Percentiles rank a stretch among this genome's conserved stretches.
These are phyloP conservation scores for Rhizopogon vulgaris DNA, from an alignment of 768 basidiomycete species.

Conservation along the genomic window DNA sequence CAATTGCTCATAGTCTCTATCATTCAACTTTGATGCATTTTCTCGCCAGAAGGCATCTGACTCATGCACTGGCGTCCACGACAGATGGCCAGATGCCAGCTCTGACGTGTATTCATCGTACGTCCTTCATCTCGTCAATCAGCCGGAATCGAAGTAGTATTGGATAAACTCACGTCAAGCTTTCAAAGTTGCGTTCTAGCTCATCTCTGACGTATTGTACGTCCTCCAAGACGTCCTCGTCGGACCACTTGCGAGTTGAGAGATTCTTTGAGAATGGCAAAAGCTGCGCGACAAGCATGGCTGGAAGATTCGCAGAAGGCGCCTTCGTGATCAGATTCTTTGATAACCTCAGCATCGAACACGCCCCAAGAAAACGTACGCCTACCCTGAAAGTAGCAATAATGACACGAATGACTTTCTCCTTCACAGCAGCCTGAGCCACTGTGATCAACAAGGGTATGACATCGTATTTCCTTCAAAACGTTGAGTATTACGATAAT, in stretches of 20 bases:
- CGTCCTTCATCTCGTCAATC: constrained; percentile 47
- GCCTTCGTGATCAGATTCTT: constrained; percentile 91
- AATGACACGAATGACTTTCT: constrained; percentile 93
- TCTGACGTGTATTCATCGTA: constrained; percentile 96
- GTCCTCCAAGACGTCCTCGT: constrained; percentile 93
- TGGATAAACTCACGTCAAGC: constrained; percentile 64
- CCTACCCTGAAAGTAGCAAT: constrained; percentile 83
- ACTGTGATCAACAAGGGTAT: constrained; percentile 79
- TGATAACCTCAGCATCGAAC: constrained; percentile 5
- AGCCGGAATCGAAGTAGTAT: neutral
- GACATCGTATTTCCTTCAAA: constrained; percentile 75
- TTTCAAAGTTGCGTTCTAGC: constrained; percentile 78
- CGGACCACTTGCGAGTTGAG: constrained; percentile 80
- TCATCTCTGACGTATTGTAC: constrained; percentile 84
- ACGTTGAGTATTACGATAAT: constrained; percentile 2
- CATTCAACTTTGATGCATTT: constrained; percentile 83
- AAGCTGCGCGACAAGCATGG: constrained; percentile 86
- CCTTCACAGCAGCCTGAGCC: constrained; percentile 88
- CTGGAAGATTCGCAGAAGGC: constrained; percentile 80
- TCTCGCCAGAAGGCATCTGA: constrained; percentile 98
- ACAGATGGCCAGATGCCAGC: constrained; percentile 80
- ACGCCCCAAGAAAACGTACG: constrained; percentile 4
- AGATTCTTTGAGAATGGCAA: constrained; percentile 86
- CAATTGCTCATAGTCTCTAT: constrained; percentile 76
- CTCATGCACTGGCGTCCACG: constrained; percentile 95